Percentiles rank a stretch among this genome's conserved stretches.
phyloP scores from a whole-genome alignment of 306 rosid genomes.

The Cucumis melo region DNA sequence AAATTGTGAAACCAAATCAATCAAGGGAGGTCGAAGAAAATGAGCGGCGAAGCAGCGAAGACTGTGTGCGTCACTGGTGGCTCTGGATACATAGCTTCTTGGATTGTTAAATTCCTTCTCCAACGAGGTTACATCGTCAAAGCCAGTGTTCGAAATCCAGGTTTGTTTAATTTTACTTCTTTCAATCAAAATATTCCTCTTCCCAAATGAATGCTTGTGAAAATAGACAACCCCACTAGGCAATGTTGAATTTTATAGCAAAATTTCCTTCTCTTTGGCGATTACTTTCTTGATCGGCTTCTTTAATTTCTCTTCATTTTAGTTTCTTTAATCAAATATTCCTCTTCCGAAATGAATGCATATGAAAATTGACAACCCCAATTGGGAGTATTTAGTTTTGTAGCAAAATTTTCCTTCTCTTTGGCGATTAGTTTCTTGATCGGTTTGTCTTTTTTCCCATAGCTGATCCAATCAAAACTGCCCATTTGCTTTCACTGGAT shows the following conservation, averaged over 20 bases:
- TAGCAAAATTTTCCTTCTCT: not conserved
- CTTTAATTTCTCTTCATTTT: not conserved
- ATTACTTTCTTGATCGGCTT: not conserved
- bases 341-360: not conserved
- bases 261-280: not conserved
- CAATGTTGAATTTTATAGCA: not conserved
- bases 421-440: not conserved
- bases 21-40: not conserved
- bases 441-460: not conserved
- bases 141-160: constrained; percentile 39
- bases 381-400: not conserved
- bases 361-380: not conserved
- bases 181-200: not conserved
- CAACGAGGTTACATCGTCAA: constrained; percentile 37
- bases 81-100: constrained; percentile 44
- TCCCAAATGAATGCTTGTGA: not conserved
- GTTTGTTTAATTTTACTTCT: constrained; percentile 2
- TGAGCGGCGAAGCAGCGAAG: constrained; percentile 20
- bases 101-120: constrained; percentile 42
- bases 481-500: constrained; percentile 15
- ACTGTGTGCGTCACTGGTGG: constrained; percentile 44
- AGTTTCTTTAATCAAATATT: not conserved
- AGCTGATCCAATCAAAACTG: constrained; percentile 21
- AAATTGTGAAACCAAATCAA: not conserved
- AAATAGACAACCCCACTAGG: not conserved